Evolutionary conservation across 164 flowering plant genomes (phyloP).

Genomic region (Chloranthus sessilifolius): DNA sequence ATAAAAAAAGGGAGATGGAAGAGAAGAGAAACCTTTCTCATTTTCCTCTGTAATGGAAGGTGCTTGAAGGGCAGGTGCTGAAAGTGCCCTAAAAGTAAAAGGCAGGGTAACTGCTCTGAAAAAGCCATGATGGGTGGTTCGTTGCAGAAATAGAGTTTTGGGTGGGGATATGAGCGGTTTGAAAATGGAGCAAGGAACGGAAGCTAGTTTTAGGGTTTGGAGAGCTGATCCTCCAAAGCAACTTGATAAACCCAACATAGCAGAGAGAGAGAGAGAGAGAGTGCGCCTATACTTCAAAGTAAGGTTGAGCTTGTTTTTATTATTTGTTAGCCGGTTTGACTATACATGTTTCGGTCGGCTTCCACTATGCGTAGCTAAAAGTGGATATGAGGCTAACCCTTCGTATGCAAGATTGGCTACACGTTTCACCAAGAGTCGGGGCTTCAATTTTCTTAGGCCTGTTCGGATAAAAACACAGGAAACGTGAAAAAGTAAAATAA

Average conservation of each 20-base stretch:
- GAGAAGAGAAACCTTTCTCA: slow-evolving; percentile 21
- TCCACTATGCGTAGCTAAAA: too few relatives aligned
- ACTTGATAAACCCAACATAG: slow-evolving; percentile 34
- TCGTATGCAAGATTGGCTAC: too few relatives aligned
- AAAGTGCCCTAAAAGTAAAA: slow-evolving; percentile 26
- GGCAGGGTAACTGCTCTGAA: slow-evolving; percentile 9
- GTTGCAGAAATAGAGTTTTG: slow-evolving; percentile 16
- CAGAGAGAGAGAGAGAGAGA: not conserved
- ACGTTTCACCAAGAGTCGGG: too few relatives aligned
- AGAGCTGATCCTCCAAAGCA: slow-evolving; percentile 28
- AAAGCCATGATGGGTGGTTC: slow-evolving; percentile 10
- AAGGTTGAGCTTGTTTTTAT: too few relatives aligned
- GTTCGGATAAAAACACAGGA: too few relatives aligned
- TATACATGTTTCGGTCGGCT: too few relatives aligned
- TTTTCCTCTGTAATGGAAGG: slow-evolving; percentile 10
- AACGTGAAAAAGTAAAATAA: too few relatives aligned
- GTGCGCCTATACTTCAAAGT: too few relatives aligned
- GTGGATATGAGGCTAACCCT: too few relatives aligned
- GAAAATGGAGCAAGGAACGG: slow-evolving; percentile 22
- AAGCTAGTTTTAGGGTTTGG: slow-evolving; percentile 31
- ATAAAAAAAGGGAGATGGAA: not conserved
- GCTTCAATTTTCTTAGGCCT: too few relatives aligned
- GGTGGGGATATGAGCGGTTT: slow-evolving; percentile 12
- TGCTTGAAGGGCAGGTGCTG: slow-evolving; percentile 23
- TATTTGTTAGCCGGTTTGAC: too few relatives aligned